A percentile compares a stretch with the other conserved stretches of the same genome.
Conservation (phyloP, 805 yeast species). For the Nakazawaea laoshanensis region DNA sequence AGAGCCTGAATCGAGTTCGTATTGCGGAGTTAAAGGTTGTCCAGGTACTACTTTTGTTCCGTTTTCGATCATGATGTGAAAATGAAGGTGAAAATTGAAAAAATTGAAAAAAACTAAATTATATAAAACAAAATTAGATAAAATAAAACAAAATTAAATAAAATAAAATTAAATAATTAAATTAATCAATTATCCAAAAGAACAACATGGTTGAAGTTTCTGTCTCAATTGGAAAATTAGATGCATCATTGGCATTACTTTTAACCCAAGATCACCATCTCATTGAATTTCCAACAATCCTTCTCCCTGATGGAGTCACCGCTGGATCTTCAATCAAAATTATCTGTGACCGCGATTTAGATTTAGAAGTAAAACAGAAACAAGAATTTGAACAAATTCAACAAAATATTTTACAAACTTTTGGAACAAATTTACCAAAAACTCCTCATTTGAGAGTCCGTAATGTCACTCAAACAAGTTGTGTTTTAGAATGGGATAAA, state of each 20-base stretch:
- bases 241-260: constrained; percentile 86
- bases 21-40: constrained; percentile 60
- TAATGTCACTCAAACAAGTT: constrained; percentile 89
- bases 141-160: background rate
- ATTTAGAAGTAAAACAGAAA: constrained; percentile 54
- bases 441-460: constrained; percentile 59
- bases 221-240: constrained; percentile 90
- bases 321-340: constrained; percentile 91
- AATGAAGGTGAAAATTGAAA: background rate
- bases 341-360: constrained; percentile 69
- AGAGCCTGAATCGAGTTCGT: constrained; percentile 23
- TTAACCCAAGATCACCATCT: constrained; percentile 85
- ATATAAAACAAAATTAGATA: background rate
- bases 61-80: constrained; percentile 13
- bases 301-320: constrained; percentile 80
- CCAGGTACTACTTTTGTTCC: constrained; percentile 69
- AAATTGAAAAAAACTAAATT: background rate
- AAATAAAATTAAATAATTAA: background rate
- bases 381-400: constrained; percentile 57
- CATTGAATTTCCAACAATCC: constrained; percentile 93
- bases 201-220: constrained; percentile 74
- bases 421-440: constrained; percentile 66
- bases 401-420: constrained; percentile 59
- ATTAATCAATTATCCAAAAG: background rate
- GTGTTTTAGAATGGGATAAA: constrained; percentile 92